Conservation (phyloP, 2,329 filamentous ascomycete genomes). For the Cladophialophora immunda region DNA sequence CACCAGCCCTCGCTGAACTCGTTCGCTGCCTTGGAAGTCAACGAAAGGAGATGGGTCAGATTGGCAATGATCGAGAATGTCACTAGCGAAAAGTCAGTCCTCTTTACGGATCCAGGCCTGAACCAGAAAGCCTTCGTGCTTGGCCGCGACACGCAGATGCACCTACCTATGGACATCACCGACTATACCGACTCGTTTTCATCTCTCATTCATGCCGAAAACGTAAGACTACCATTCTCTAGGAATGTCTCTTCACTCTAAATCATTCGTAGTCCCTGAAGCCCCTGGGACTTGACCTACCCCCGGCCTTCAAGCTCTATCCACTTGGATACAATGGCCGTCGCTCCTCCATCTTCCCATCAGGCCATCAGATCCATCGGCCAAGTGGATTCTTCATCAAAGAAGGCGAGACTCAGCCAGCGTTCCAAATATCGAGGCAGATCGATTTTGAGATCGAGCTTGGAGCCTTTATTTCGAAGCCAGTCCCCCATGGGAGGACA, state of each 20-base stretch:
- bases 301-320: conserved; percentile 16
- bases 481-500: conserved; percentile 69
- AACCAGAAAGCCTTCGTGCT: conserved; percentile 60
- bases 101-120: conserved; percentile 56
- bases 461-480: conserved; percentile 73
- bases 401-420: background rate
- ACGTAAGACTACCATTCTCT: conserved; percentile 4
- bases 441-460: conserved; percentile 83
- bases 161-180: conserved; percentile 21
- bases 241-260: background rate
- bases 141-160: conserved; percentile 12
- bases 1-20: conserved; percentile 13
- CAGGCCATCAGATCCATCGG: conserved; percentile 1
- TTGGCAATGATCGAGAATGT: conserved; percentile 13
- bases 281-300: conserved; percentile 19
- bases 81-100: background rate
- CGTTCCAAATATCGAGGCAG: conserved; percentile 68
- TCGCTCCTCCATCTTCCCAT: conserved; percentile 5
- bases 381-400: conserved; percentile 46
- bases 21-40: conserved; percentile 8
- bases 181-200: conserved; percentile 26
- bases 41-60: conserved; percentile 2
- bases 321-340: conserved; percentile 24
- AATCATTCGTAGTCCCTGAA: conserved; percentile 1
- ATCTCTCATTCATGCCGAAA: conserved; percentile 24